Evolutionary conservation across 768 basidiomycete genomes (phyloP), one percentile per base, ranked within the genome.

Genomic region (Cystofilobasidium ferigula): DNA sequence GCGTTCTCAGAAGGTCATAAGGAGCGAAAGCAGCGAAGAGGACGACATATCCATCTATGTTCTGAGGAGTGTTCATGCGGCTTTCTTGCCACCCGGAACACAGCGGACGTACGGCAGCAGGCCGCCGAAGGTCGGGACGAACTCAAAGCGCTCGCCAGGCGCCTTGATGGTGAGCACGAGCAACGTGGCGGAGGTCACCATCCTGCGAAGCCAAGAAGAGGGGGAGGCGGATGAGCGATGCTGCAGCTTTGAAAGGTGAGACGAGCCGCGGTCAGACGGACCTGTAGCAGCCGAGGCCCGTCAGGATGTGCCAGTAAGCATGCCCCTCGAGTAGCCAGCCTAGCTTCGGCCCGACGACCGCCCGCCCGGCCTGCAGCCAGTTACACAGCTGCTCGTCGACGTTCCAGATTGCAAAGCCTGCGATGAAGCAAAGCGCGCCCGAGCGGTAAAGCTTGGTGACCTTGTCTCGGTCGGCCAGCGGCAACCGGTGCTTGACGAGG

Each of bases 71-170:
- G 10, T 42, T 42, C 20, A 42, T 42, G 10, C 10, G 40, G 40
- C 10, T 20, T 54, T 26, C 58, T 60, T 60, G 18, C n/a, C 16
- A 16, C 22, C 32, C 38, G 18, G 43, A 9, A 28, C n/a, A 3
- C 58, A 38, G 16, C 58, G 34, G 18, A 60, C 58, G 36, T 60
- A 60, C 35, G 58, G 58, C 38, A 60, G 58, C 58, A 60, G 30
- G 38, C 58, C 58, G 26, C 58, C 58, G 38, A 60, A 36, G 3
- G 38, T 18, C 38, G 24, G 16, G 24, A 60, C 58, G 26, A 60
- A 26, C 40, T 60, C 58, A n/a, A 60, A 60, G 26, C 58, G 34
- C 43, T 60, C 58, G 6, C 38, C 38, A 24, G 58, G 58, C n/a
- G n/a, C 9, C 38, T 60, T 60, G 40, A 60, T 43, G 34, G 58